Conservation (phyloP, 1,284 basidiomycete genomes). For the Neonothopanus nambi region DNA sequence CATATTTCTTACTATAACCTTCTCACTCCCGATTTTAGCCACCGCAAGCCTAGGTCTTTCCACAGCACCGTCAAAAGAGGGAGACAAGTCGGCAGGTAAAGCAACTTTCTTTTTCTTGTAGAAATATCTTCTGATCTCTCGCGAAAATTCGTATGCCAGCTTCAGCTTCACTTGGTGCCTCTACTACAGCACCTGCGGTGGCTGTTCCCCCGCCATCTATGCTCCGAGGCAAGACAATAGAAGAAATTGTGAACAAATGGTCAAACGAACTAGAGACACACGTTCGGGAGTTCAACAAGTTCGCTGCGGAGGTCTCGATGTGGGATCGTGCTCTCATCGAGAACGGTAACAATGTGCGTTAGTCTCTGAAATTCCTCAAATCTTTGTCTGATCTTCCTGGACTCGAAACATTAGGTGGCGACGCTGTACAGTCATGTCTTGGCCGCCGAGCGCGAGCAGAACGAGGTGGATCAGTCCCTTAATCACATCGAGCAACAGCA, state of each 20-base stretch:
- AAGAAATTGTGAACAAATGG: conserved; percentile 96
- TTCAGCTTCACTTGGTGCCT: conserved; percentile 26
- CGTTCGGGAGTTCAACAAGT: conserved; percentile 85
- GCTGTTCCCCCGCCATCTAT: conserved; percentile 77
- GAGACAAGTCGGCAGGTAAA: conserved; percentile 6
- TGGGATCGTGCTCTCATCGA: conserved; percentile 95
- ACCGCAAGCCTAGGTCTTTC: neutral
- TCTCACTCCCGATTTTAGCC: neutral
- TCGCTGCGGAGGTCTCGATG: conserved; percentile 88
- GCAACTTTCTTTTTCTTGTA: neutral
- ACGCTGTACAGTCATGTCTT: conserved; percentile 77
- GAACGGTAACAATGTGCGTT: conserved; percentile 87
- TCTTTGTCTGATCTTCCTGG: conserved; percentile 10
- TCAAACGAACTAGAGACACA: conserved; percentile 83
- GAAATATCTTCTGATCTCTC: neutral
- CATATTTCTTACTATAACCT: neutral
- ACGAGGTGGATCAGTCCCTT: conserved; percentile 78
- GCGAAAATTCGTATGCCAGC: neutral
- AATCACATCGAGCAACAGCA: conserved; percentile 95
- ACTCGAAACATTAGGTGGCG: conserved; percentile 56
- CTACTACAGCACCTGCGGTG: conserved; percentile 38
- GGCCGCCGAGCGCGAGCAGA: conserved; percentile 77
- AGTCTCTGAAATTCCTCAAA: neutral
- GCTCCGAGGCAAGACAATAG: conserved; percentile 91
- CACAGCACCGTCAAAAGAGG: conserved; percentile 5